Evolutionary conservation across 768 basidiomycete genomes (phyloP), one percentile per base, ranked within the genome.

Genomic region (Suillus occidentalis): DNA sequence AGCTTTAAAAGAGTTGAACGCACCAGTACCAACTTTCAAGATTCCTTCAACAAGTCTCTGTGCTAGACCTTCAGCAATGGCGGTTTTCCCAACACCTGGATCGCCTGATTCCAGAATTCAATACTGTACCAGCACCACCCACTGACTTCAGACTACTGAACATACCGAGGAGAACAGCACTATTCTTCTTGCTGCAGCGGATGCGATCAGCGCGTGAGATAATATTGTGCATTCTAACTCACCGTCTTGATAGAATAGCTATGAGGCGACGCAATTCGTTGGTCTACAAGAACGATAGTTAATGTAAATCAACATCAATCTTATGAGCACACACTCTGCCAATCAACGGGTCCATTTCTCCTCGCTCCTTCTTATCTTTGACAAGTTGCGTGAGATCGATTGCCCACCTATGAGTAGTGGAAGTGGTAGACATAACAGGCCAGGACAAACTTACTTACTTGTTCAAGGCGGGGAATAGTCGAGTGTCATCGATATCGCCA

Each of bases 151-250:
- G 16, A 25, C 18, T 4, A 47, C 34, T 34, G 25, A 3, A 20
- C 64, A 22, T 58, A 65, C 64, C 59, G 14, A 65, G 64, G 10
- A 65, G 64, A 12, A 65, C 49, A 10, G 64, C 64, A 16, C 58
- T 65, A 18, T 65, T 65, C 56, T 65, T 65, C 58, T 65, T 65
- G 59, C 64, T 65, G 34, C 39, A 56, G 36, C 22, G 20, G 14
- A 34, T n/a, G 12, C 18, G 5, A 61, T 65, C 60, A 60, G 34
- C 31, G 16, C 14, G 28, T 13, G 31, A 28, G 22, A 22, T 12
- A n/a, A n/a, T 5, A 12, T 20, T 22, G 14, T 22, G 31, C 18
- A 39, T n/a, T 37, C 9, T 25, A 12, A 60, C 59, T 25, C 59
- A 60, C 40, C 45, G 40, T 25, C 59, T 40, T 39, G 59, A 60